These are phyloP conservation scores for Musa troglodytarum DNA, from an alignment of 176 grass and related monocot species.

Conservation along the genomic window DNA sequence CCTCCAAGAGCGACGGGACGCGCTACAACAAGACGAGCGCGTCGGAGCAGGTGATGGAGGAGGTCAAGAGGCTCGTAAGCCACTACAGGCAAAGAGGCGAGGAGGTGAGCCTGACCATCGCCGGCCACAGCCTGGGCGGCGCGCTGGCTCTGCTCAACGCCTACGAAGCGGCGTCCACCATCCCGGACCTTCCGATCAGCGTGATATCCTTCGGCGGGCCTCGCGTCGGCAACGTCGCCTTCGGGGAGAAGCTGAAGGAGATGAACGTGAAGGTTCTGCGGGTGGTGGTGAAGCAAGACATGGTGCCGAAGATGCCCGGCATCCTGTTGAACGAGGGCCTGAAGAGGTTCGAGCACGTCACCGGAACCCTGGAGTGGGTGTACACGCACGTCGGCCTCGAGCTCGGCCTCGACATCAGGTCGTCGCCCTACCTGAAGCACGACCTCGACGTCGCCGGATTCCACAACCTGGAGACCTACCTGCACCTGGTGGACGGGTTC, in stretches of 20 bases:
- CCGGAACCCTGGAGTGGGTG: constrained; percentile 24
- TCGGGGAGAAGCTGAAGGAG: constrained; percentile 21
- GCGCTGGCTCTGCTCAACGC: constrained; percentile 47
- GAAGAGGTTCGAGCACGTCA: constrained; percentile 23
- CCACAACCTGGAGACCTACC: constrained; percentile 35
- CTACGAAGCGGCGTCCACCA: constrained; percentile 29
- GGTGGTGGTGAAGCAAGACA: constrained; percentile 29
- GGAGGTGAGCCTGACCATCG: constrained; percentile 28
- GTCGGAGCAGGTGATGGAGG: constrained; percentile 34
- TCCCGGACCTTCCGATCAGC: constrained; percentile 21
- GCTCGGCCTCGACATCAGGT: constrained; percentile 25
- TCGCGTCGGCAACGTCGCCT: constrained; percentile 45
- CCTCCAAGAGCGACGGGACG: constrained; percentile 17
- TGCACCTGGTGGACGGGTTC: constrained; percentile 42
- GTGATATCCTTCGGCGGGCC: constrained; percentile 55
- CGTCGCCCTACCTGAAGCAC: constrained; percentile 29
- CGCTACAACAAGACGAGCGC: constrained; percentile 36
- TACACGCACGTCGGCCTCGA: constrained; percentile 30
- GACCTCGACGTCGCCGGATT: constrained; percentile 27
- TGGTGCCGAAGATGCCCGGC: constrained; percentile 34
- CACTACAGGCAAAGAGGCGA: constrained; percentile 18
- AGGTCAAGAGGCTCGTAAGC: constrained; percentile 27
- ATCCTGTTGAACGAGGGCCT: constrained; percentile 31
- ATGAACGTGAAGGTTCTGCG: constrained; percentile 33
- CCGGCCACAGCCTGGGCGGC: constrained; percentile 67